These are phyloP conservation scores for Linnemannia schmuckeri DNA, from an alignment of 192 early-diverging fungal genomes.

Conservation along the genomic window DNA sequence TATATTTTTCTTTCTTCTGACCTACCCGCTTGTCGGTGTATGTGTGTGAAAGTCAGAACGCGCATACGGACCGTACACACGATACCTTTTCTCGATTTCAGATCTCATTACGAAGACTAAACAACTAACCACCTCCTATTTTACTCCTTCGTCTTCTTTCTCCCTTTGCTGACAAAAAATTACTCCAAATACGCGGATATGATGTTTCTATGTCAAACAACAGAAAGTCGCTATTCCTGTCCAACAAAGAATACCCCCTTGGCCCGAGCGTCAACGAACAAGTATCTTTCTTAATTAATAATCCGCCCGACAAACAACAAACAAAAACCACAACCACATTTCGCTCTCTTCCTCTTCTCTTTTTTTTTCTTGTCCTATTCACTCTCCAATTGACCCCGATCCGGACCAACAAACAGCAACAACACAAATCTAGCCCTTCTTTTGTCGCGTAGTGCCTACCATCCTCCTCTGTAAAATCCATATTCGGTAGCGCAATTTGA, in stretches of 20 bases:
- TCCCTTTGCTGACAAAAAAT: not conserved
- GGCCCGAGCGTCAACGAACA: not conserved
- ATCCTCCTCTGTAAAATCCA: not conserved
- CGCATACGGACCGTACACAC: no score
- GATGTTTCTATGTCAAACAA: not conserved
- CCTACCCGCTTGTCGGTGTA: not conserved
- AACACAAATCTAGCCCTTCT: not conserved
- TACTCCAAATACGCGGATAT: not conserved
- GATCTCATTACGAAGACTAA: not conserved
- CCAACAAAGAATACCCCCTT: not conserved
- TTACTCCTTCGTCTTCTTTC: not conserved
- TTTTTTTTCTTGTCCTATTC: not conserved
- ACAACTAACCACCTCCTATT: not conserved
- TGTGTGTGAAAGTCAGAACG: not conserved
- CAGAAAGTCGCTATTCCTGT: not conserved
- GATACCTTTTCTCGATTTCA: not conserved
- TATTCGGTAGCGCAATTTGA: no score
- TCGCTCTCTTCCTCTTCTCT: not conserved
- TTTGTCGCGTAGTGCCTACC: not conserved
- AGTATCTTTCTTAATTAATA: not conserved
- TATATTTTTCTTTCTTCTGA: not conserved
- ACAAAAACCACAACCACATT: not conserved
- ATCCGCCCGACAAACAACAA: not conserved
- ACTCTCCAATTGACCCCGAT: not conserved
- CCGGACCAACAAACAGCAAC: not conserved